These are phyloP conservation scores for Beauveria brongniartii DNA, from an alignment of 2,329 filamentous ascomycete species.

Conservation along the genomic window DNA sequence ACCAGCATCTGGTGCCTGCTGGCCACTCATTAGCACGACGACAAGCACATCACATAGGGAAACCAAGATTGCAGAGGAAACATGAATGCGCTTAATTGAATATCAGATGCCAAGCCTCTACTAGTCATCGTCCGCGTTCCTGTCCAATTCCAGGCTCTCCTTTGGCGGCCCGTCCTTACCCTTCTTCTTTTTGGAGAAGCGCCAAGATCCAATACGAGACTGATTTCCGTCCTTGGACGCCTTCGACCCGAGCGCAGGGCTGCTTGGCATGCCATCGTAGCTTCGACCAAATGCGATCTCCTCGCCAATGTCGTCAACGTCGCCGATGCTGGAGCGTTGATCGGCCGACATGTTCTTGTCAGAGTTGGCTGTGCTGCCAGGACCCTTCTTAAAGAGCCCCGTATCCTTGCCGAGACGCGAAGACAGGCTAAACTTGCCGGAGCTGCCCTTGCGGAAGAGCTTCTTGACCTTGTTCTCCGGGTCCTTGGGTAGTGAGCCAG, in stretches of 20 bases:
- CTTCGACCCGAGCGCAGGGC: conserved; percentile 45
- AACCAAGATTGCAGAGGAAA: background rate
- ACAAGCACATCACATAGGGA: too few relatives aligned
- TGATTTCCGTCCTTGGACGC: conserved; percentile 39
- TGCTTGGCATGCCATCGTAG: conserved; percentile 49
- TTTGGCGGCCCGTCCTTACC: conserved; percentile 37
- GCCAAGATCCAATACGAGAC: conserved; percentile 43
- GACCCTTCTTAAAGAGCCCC: conserved; percentile 50
- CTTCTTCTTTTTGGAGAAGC: conserved; percentile 54
- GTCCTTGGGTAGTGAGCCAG: conserved; percentile 36
- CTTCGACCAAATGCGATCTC: conserved; percentile 39
- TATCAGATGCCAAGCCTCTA: background rate
- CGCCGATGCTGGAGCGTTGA: conserved; percentile 48
- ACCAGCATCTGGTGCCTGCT: too few relatives aligned
- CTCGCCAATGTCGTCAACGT: conserved; percentile 44
- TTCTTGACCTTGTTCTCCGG: conserved; percentile 51
- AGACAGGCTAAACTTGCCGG: conserved; percentile 56
- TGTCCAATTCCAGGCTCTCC: conserved; percentile 46
- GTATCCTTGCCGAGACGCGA: conserved; percentile 48
- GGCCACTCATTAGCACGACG: too few relatives aligned
- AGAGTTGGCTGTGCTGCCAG: conserved; percentile 47
- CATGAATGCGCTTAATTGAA: background rate
- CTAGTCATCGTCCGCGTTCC: conserved; percentile 23
- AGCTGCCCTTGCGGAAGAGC: conserved; percentile 57
- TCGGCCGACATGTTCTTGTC: conserved; percentile 49